A percentile compares a stretch with the other conserved stretches of the same genome.
Conservation (phyloP, 2,329 filamentous ascomycete species). For the Paraphaeosphaeria minitans region DNA sequence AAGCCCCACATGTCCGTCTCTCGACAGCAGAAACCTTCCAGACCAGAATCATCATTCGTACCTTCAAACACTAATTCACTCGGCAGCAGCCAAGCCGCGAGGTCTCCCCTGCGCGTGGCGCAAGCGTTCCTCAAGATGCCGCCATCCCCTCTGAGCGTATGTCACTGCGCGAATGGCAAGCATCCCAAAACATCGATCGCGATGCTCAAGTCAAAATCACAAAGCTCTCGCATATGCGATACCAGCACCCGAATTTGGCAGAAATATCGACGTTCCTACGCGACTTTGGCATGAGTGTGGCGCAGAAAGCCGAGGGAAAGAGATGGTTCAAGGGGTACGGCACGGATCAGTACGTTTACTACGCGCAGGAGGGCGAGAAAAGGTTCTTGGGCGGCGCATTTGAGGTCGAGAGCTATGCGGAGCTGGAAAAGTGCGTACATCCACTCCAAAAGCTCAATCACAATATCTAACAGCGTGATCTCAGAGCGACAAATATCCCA, state of each 20-base stretch:
- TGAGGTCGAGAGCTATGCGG: slow-evolving; percentile 61
- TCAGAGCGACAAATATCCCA: slow-evolving; percentile 55
- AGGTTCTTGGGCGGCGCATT: slow-evolving; percentile 65
- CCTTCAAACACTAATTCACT: not conserved
- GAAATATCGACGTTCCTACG: slow-evolving; percentile 54
- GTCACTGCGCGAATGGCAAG: slow-evolving; percentile 47
- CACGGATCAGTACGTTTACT: slow-evolving; percentile 64
- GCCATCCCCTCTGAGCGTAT: slow-evolving; percentile 45
- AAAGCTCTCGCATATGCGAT: slow-evolving; percentile 59
- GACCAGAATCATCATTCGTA: too few species aligned
- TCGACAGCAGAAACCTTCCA: not conserved
- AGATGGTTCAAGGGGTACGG: slow-evolving; percentile 68
- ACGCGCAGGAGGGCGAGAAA: slow-evolving; percentile 55
- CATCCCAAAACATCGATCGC: slow-evolving; percentile 48
- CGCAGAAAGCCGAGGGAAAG: slow-evolving; percentile 33
- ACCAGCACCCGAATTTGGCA: slow-evolving; percentile 58
- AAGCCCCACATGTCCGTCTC: slow-evolving; percentile 23
- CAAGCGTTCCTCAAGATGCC: slow-evolving; percentile 46
- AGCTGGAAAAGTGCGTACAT: slow-evolving; percentile 52
- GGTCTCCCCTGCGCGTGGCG: slow-evolving; percentile 48
- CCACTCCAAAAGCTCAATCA: not conserved
- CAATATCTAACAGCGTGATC: slow-evolving; percentile 17
- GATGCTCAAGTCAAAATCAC: slow-evolving; percentile 54
- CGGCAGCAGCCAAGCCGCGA: slow-evolving; percentile 37
- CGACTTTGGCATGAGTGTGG: slow-evolving; percentile 45